These are phyloP conservation scores for Pythium pyrilobum DNA, from an alignment of 352 stramenopile species.

Conservation along the genomic window DNA sequence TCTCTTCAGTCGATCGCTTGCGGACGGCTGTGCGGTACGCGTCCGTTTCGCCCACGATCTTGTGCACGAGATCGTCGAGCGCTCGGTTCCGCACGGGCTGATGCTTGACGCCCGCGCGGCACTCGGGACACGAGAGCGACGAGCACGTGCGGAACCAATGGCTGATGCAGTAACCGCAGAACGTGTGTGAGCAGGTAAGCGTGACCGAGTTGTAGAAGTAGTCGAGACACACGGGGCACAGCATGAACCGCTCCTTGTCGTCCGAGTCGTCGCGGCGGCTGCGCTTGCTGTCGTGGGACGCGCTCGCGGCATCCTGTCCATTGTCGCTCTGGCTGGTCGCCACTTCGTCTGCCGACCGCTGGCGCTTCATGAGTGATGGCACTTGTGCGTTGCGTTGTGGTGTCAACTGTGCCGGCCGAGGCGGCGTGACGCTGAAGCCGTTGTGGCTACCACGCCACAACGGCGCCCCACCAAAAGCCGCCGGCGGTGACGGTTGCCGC, in stretches of 20 bases:
- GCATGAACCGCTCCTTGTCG: constrained; percentile 67
- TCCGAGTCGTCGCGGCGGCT: constrained; percentile 12
- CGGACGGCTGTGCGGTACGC: constrained; percentile 38
- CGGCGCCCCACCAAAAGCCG: not conserved
- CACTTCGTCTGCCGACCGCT: constrained; percentile 4
- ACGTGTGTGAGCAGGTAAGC: constrained; percentile 79
- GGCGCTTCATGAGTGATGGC: constrained; percentile 10
- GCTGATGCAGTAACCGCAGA: constrained; percentile 73
- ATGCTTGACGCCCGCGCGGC: constrained; percentile 51
- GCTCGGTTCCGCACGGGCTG: constrained; percentile 76
- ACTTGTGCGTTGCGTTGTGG: not conserved
- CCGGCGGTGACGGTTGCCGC: not conserved
- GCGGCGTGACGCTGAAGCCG: not conserved
- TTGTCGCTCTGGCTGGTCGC: constrained; percentile 2
- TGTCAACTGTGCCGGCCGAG: not conserved
- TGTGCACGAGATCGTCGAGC: constrained; percentile 70
- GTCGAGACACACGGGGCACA: constrained; percentile 79
- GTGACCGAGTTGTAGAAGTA: constrained; percentile 76
- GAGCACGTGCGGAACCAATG: constrained; percentile 61
- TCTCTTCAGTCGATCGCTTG: constrained; percentile 2
- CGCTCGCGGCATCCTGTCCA: constrained; percentile 10
- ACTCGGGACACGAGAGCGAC: constrained; percentile 75
- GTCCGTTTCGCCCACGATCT: constrained; percentile 60
- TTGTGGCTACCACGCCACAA: constrained; percentile 1
- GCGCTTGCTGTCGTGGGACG: constrained; percentile 19